Conservation (phyloP, 805 yeast species). For the Kodamaea kaohsiungensis region DNA sequence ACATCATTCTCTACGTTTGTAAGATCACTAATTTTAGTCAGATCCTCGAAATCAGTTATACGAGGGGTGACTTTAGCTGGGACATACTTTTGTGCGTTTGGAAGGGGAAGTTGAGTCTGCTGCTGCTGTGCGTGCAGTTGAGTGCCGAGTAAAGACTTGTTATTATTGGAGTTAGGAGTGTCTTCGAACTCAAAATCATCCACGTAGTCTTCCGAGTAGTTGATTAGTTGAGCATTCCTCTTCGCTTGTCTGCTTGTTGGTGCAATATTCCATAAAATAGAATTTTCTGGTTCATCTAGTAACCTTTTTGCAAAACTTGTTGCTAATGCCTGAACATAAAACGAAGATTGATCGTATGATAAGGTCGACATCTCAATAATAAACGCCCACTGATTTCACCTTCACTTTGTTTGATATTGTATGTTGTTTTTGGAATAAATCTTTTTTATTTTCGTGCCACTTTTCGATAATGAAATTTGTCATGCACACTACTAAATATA, state of each 20-base stretch:
- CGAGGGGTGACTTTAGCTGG: constrained; percentile 26
- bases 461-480: background rate
- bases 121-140: constrained; percentile 23
- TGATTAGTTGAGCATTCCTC: constrained; percentile 66
- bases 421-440: constrained; percentile 5
- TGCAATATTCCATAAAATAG: constrained; percentile 65
- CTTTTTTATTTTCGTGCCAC: background rate
- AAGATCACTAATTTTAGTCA: constrained; percentile 19
- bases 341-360: constrained; percentile 22
- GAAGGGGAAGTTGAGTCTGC: constrained; percentile 5
- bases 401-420: background rate
- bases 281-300: constrained; percentile 64
- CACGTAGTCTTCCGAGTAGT: constrained; percentile 56
- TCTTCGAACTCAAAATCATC: constrained; percentile 31
- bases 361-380: constrained; percentile 12
- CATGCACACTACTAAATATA: background rate
- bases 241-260: constrained; percentile 78
- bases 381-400: background rate
- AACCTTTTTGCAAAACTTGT: constrained; percentile 75
- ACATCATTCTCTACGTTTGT: constrained; percentile 38
- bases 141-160: constrained; percentile 11
- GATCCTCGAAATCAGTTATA: constrained; percentile 25
- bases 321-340: constrained; percentile 74
- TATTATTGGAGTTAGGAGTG: constrained; percentile 18
- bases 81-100: constrained; percentile 29